Percentiles rank a stretch among this genome's conserved stretches.
Conservation (phyloP, 805 yeast genomes). For the Suhomyces sp. region DNA sequence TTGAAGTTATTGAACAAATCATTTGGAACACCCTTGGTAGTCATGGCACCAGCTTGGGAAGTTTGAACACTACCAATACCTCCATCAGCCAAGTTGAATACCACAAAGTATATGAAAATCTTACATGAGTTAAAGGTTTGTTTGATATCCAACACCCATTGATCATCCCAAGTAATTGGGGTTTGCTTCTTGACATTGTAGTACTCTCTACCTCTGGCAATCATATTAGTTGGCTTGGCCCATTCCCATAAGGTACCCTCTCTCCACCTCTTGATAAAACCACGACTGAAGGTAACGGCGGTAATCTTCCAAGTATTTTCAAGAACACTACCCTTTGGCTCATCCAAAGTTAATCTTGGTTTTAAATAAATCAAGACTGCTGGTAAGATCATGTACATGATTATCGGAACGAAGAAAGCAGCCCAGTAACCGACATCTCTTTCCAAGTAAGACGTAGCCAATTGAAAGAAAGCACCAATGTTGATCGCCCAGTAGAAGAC, state of each 20-base stretch:
- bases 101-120: constrained; percentile 44
- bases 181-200: constrained; percentile 21
- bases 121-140: constrained; percentile 46
- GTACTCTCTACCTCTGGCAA: constrained; percentile 40
- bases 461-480: constrained; percentile 52
- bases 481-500: constrained; percentile 57
- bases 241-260: constrained; percentile 47
- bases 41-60: constrained; percentile 56
- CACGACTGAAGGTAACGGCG: constrained; percentile 41
- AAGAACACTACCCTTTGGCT: constrained; percentile 49
- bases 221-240: constrained; percentile 47
- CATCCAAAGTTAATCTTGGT: constrained; percentile 27
- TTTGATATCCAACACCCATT: constrained; percentile 47
- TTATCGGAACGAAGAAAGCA: constrained; percentile 49
- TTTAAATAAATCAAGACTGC: constrained; percentile 26
- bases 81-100: constrained; percentile 43
- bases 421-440: constrained; percentile 55
- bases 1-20: constrained; percentile 56
- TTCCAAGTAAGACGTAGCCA: constrained; percentile 53
- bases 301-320: constrained; percentile 42
- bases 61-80: constrained; percentile 50
- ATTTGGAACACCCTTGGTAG: constrained; percentile 53
- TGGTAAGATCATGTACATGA: constrained; percentile 32
- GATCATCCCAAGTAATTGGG: constrained; percentile 40
- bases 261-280: constrained; percentile 42